phyloP scores from a whole-genome alignment of 2,329 filamentous ascomycete genomes.

The Cladosporium colombiae region DNA sequence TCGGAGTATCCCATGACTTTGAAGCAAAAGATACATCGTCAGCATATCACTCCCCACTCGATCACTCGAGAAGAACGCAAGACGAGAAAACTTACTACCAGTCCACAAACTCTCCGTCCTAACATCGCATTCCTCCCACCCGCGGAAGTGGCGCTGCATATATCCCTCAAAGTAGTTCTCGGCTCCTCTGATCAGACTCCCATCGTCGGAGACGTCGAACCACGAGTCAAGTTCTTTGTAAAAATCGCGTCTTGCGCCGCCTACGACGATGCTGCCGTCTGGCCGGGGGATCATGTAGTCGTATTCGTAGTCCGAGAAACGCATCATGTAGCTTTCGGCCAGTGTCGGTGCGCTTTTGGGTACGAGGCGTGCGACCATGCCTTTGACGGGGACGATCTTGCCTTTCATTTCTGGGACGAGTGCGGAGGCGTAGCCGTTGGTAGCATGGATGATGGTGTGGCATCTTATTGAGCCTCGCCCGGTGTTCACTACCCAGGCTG shows the following conservation, averaged over 20 bases:
- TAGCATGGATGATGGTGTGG: conserved; percentile 37
- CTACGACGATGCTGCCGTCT: conserved; percentile 48
- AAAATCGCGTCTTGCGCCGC: conserved; percentile 43
- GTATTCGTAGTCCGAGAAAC: conserved; percentile 17
- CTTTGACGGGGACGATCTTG: conserved; percentile 38
- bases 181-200: conserved; percentile 43
- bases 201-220: conserved; percentile 50
- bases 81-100: conserved; percentile 35
- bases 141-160: conserved; percentile 49
- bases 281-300: conserved; percentile 46
- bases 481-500: conserved; percentile 24
- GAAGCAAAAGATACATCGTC: neutral
- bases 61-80: neutral
- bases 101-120: conserved; percentile 44
- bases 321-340: conserved; percentile 10
- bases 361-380: conserved; percentile 20
- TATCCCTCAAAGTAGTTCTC: conserved; percentile 48
- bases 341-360: conserved; percentile 19
- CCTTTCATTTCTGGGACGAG: conserved; percentile 37
- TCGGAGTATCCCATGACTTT: conserved; percentile 29
- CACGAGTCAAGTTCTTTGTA: conserved; percentile 35
- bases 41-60: neutral
- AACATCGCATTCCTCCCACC: conserved; percentile 49
- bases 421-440: conserved; percentile 39
- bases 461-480: conserved; percentile 28